These are phyloP conservation scores for Xylaria bambusicola DNA, from an alignment of 495 filamentous ascomycete genomes.

Conservation along the genomic window DNA sequence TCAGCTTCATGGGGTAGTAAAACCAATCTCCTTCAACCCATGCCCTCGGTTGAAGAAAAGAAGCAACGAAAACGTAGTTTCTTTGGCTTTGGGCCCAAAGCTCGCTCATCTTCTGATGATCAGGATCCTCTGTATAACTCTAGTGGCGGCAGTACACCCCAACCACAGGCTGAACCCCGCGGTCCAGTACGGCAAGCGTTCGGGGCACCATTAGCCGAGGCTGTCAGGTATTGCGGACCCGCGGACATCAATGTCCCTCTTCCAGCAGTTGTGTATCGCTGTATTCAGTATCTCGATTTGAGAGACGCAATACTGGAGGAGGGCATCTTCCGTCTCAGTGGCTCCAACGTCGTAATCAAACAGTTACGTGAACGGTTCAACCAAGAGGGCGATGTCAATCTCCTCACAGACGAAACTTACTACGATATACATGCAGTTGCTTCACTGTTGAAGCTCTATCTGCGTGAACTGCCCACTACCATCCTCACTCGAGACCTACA, in stretches of 20 bases:
- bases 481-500: constrained; percentile 90
- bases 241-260: constrained; percentile 69
- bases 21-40: constrained; percentile 46
- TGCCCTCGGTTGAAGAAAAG: constrained; percentile 67
- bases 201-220: constrained; percentile 82
- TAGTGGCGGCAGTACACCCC: constrained; percentile 31
- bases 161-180: constrained; percentile 45
- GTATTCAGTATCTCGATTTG: constrained; percentile 86
- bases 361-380: constrained; percentile 89
- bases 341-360: constrained; percentile 92
- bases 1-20: constrained; percentile 86
- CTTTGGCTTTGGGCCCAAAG: constrained; percentile 77
- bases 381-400: constrained; percentile 87
- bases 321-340: constrained; percentile 94
- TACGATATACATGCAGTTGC: constrained; percentile 97
- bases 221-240: constrained; percentile 77
- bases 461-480: constrained; percentile 86
- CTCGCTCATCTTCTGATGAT: constrained; percentile 49
- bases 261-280: constrained; percentile 95
- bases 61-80: constrained; percentile 88
- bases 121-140: constrained; percentile 49
- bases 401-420: constrained; percentile 78
- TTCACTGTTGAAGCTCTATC: constrained; percentile 89
- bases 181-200: constrained; percentile 74
- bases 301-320: constrained; percentile 85